Conservation (phyloP, 148 eudicot genomes). For the Fagopyrum esculentum region DNA sequence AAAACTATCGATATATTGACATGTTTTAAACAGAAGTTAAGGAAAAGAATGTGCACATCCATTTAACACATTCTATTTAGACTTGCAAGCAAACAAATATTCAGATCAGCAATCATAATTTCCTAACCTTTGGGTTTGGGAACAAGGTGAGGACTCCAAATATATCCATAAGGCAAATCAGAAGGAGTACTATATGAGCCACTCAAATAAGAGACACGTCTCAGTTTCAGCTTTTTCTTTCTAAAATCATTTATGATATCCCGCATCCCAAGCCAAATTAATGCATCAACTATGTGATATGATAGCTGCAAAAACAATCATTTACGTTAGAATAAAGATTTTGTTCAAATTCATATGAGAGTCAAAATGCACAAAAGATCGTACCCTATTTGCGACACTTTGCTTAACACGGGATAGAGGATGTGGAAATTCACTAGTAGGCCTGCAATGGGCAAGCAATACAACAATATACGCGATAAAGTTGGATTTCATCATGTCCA, state of each 20-base stretch:
- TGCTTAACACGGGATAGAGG: conserved; percentile 76
- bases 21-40: background rate
- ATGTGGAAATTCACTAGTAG: conserved; percentile 80
- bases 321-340: background rate
- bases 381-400: conserved; percentile 56
- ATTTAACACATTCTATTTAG: background rate
- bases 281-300: conserved; percentile 74
- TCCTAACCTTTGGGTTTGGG: conserved; percentile 83
- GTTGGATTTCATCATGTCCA: background rate
- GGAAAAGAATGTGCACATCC: background rate
- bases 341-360: background rate
- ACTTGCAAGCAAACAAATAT: background rate
- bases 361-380: conserved; percentile 8
- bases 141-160: conserved; percentile 94
- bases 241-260: conserved; percentile 81
- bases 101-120: background rate
- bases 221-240: conserved; percentile 76
- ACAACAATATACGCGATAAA: background rate
- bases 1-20: background rate
- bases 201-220: conserved; percentile 74
- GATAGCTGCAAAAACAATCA: conserved; percentile 58
- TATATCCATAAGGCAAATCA: conserved; percentile 74
- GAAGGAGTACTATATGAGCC: conserved; percentile 46
- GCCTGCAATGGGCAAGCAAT: conserved; percentile 31
- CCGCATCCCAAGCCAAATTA: conserved; percentile 90